These are phyloP conservation scores for Saccharomycopsis sp. DNA, from an alignment of 805 yeast genomes.

Conservation along the genomic window DNA sequence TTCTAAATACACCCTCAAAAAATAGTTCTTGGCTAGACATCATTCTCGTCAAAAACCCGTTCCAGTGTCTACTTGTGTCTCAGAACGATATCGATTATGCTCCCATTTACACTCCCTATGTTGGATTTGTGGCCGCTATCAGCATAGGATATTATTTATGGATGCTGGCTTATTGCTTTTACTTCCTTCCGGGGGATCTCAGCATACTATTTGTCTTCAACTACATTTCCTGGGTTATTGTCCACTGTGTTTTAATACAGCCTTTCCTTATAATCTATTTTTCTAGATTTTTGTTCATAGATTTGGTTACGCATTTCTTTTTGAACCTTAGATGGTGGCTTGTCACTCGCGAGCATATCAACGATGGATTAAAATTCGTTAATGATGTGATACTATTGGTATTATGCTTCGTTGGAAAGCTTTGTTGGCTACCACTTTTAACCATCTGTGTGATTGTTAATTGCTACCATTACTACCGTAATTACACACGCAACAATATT, in stretches of 20 bases:
- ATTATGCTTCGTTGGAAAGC: not conserved
- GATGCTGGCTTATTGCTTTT: not conserved
- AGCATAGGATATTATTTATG: slow-evolving; percentile 1
- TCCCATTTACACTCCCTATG: slow-evolving; percentile 2
- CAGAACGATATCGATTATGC: not conserved
- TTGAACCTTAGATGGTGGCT: not conserved
- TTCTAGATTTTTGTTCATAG: not conserved
- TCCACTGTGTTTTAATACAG: not conserved
- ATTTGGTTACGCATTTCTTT: not conserved
- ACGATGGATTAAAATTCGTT: not conserved
- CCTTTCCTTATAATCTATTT: not conserved
- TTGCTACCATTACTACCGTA: not conserved
- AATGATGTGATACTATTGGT: not conserved
- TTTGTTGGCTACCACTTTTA: not conserved
- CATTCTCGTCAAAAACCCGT: not conserved
- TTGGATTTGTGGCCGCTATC: not conserved
- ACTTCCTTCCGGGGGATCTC: not conserved
- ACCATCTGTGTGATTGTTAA: not conserved
- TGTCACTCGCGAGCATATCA: not conserved
- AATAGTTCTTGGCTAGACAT: not conserved
- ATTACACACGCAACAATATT: not conserved
- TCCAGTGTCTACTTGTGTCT: not conserved
- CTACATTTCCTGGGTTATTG: not conserved
- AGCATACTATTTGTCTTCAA: not conserved
- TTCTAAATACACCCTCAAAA: not conserved